These are phyloP conservation scores for Aspergillus tanneri DNA, from an alignment of 2,329 filamentous ascomycete species.

Conservation along the genomic window DNA sequence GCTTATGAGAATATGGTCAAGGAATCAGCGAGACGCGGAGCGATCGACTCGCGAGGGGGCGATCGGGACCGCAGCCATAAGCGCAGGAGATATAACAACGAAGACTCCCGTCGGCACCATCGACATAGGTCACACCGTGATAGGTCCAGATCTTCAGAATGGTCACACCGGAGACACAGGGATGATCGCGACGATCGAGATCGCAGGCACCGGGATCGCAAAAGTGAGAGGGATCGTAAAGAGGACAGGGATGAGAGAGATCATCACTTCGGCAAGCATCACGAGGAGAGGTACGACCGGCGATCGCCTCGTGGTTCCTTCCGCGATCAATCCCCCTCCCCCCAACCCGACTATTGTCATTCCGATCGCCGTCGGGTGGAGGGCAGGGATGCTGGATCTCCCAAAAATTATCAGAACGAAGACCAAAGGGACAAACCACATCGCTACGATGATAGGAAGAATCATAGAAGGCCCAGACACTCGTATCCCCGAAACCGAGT, in stretches of 20 bases:
- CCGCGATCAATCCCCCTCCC: conserved; percentile 25
- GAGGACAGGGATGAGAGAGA: conserved; percentile 24
- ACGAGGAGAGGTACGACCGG: conserved; percentile 26
- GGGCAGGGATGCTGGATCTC: conserved; percentile 9
- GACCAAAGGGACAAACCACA: conserved; percentile 18
- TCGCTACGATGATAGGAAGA: conserved; percentile 22
- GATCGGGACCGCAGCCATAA: conserved; percentile 21
- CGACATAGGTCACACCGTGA: conserved; percentile 26
- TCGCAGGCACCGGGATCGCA: conserved; percentile 21
- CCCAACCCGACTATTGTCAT: conserved; percentile 15
- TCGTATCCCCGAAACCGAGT: conserved; percentile 19
- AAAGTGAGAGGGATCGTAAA: conserved; percentile 19
- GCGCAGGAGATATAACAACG: conserved; percentile 26
- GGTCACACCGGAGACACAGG: conserved; percentile 25
- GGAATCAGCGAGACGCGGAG: conserved; percentile 37
- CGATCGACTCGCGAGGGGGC: conserved; percentile 15
- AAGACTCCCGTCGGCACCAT: conserved; percentile 25
- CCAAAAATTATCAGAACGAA: conserved; percentile 12
- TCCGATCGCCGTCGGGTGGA: conserved; percentile 16
- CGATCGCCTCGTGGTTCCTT: conserved; percentile 20
- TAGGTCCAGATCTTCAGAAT: conserved; percentile 22
- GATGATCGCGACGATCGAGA: conserved; percentile 25
- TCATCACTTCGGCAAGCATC: conserved; percentile 10
- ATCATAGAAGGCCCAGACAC: conserved; percentile 23
- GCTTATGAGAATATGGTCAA: conserved; percentile 63